Percentiles rank a stretch among this genome's conserved stretches.
Evolutionary conservation across 768 basidiomycete species (phyloP).

Genomic region (Pisolithus tinctorius): DNA sequence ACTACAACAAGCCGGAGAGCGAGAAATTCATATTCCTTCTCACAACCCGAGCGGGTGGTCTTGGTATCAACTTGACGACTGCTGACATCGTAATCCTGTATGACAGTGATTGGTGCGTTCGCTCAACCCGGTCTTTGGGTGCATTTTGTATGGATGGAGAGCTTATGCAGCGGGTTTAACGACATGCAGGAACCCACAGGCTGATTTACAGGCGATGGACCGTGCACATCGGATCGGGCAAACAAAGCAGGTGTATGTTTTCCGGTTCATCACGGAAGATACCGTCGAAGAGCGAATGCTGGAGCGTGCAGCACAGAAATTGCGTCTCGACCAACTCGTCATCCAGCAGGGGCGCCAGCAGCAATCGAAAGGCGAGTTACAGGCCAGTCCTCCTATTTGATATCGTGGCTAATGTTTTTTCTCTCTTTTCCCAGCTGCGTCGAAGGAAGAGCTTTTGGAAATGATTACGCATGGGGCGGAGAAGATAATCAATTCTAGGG

Average conservation of each 20-base stretch:
- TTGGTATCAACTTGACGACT: constrained; percentile 93
- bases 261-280: constrained; percentile 93
- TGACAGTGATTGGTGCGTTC: constrained; percentile 85
- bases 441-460: constrained; percentile 93
- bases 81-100: constrained; percentile 95
- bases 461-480: constrained; percentile 99
- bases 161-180: neutral
- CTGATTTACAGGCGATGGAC: constrained; percentile 98
- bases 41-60: constrained; percentile 92
- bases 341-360: constrained; percentile 93
- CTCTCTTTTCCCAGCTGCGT: constrained; percentile 51
- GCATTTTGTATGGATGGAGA: neutral
- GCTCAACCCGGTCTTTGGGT: neutral
- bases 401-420: neutral
- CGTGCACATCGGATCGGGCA: constrained; percentile 95
- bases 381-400: neutral
- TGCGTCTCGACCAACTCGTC: constrained; percentile 90
- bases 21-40: constrained; percentile 97
- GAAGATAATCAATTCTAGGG: constrained; percentile 80
- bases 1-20: constrained; percentile 90
- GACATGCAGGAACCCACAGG: constrained; percentile 84
- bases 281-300: constrained; percentile 95
- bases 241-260: constrained; percentile 96
- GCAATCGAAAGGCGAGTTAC: constrained; percentile 60
- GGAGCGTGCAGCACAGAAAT: constrained; percentile 91